Evolutionary conservation across 176 grass and related monocot genomes (phyloP), one percentile per base, ranked within the genome.

Genomic region (Carex myosuroides): DNA sequence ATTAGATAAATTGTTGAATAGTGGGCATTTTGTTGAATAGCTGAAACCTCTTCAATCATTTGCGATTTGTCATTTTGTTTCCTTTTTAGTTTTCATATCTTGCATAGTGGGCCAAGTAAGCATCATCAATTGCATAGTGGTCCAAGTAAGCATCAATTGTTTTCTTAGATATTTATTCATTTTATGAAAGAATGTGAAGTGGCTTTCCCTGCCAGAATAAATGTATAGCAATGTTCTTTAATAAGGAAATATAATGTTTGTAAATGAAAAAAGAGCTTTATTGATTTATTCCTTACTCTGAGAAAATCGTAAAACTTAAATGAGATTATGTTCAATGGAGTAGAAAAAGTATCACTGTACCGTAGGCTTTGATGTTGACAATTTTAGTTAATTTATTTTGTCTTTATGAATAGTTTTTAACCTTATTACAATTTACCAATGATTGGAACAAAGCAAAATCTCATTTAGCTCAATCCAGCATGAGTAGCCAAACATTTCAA

Each of bases 131-230:
- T n/a, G n/a, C n/a, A n/a, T n/a, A n/a, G n/a, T 95, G 91, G 91
- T 83, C 89, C 85, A 98, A 93, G 95, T 98, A 93, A 87, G 89
- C 24, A 57, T 16, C 2, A 75, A 33, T 57, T 32, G 0, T 52
- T 73, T 57, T 57, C 52, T 56, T 21, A 32, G 48, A 77, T 55
- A 18, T 54, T 41, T 44, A 44, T 55, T 30, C 21, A 75, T 56
- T 56, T 70, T 2, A 32, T 33, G 13, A 30, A 77, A 16, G 21
- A 54, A 26, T 76, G 22, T 55, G 6, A 55, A 55, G 35, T 77
- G 50, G 13, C 69, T 21, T 72, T 48, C 2, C 11, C 73, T 33
- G 67, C 41, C 67, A n/a, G 16, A 70, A 41, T 70, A 18, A 69
- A 13, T 70, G 14, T 70, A 11, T 39, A 70, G 35, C 33, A 69